These are phyloP conservation scores for Wallacemonas sp. DNA, from an alignment of 208 protist species.

Conservation along the genomic window DNA sequence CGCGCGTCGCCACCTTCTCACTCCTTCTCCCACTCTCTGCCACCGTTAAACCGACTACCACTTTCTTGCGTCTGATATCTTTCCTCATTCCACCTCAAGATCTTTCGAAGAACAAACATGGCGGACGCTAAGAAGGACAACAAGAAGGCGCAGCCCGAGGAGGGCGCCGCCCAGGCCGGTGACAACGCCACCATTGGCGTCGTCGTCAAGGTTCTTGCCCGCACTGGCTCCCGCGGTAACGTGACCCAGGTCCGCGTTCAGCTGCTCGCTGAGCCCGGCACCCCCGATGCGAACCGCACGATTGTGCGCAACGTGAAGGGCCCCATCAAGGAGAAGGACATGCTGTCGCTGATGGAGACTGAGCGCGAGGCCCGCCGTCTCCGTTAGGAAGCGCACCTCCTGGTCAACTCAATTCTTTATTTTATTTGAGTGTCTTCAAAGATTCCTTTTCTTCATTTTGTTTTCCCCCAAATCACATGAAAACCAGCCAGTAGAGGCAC, in stretches of 20 bases:
- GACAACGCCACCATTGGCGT: slow-evolving; percentile 93
- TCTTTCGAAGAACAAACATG: slow-evolving; percentile 29
- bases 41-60: too few species aligned
- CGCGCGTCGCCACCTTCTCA: slow-evolving; percentile 5
- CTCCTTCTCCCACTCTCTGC: background rate
- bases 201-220: slow-evolving; percentile 98
- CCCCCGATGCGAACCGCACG: slow-evolving; percentile 89
- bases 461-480: slow-evolving; percentile 14
- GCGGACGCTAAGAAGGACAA: slow-evolving; percentile 87
- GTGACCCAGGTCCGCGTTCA: slow-evolving; percentile 98
- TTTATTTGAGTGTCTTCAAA: slow-evolving; percentile 21
- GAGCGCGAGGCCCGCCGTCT: slow-evolving; percentile 99
- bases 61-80: slow-evolving; percentile 8
- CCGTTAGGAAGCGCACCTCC: slow-evolving; percentile 83
- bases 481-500: background rate
- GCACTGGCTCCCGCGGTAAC: slow-evolving; percentile 99
- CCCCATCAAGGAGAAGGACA: slow-evolving; percentile 98
- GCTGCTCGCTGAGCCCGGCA: slow-evolving; percentile 92
- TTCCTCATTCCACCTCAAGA: background rate
- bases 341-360: slow-evolving; percentile 99
- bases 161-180: slow-evolving; percentile 60
- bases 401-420: slow-evolving; percentile 12
- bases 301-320: slow-evolving; percentile 99
- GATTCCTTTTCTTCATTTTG: background rate
- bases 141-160: slow-evolving; percentile 74